Base-by-base conservation (phyloP, 345 rosid species). In the Physaria fendleri region DNA sequence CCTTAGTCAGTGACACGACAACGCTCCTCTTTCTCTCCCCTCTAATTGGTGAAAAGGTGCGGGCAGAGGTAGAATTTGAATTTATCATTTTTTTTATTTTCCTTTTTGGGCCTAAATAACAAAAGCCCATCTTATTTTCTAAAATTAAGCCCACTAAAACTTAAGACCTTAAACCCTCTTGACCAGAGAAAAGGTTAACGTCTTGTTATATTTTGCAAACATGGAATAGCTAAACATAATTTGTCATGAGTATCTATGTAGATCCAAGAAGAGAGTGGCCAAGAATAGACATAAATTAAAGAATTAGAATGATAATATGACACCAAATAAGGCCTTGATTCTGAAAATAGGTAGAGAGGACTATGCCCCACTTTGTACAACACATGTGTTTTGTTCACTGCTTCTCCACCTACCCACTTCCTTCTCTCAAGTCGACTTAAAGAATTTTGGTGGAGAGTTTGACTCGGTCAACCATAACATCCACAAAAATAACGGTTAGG, bases 261-360 rank as follows among this genome's bases (percentile, higher is more conserved):
- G 2, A 2, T n/a, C 29, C 18, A 51, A 40, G 6, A 51, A 40
- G 6, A 15, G 30, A 15, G 12, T n/a, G 32, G 29, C 14, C 13
- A 17, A 37, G 22, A 25, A 11, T 39, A 5, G 18, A 15, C 21
- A 23, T 6, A 35, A 25, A 16, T 14, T 4, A 29, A 34, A 33
- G 32, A 4, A 18, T 44, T 17, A 0, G 14, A 27, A 21, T 56
- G 8, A 56, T 56, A 25, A 22, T 37, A 48, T 40, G n/a, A n/a
- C n/a, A 57, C 65, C 25, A 29, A 57, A 66, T 32, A 39, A 40
- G 44, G 64, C 50, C 58, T 57, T 16, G 44, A 48, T 66, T 66
- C 71, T 30, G 51, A 66, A 66, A 57, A 57, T 49, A 57, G 71
- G 71, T 66, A 59, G n/a, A n/a, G n/a, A n/a, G 43, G 43, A 29